phyloP scores from a whole-genome alignment of 1,139 yeast genomes.

The Maudiozyma humilis region DNA sequence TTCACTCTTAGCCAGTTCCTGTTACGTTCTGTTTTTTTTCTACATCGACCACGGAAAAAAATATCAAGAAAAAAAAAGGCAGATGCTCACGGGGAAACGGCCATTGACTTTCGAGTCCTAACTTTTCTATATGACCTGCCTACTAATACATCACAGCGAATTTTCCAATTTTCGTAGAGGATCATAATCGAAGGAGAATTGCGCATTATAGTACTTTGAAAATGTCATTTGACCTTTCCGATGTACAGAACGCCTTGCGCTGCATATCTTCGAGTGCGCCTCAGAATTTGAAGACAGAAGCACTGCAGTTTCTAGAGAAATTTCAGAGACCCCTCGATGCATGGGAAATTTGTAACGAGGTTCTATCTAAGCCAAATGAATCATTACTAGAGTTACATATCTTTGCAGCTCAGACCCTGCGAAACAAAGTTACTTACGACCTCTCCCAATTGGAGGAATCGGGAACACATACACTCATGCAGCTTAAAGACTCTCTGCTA shows the following conservation, averaged over 20 bases:
- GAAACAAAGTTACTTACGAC: slow-evolving; percentile 80
- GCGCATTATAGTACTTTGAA: neutral
- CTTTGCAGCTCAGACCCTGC: slow-evolving; percentile 84
- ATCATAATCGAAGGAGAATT: too few relatives aligned
- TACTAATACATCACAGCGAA: too few relatives aligned
- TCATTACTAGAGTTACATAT: slow-evolving; percentile 48
- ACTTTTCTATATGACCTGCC: too few relatives aligned
- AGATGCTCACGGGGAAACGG: too few relatives aligned
- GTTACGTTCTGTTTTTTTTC: neutral
- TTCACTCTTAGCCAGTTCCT: neutral
- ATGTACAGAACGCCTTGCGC: slow-evolving; percentile 23
- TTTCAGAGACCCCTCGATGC: slow-evolving; percentile 77
- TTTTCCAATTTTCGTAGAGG: too few relatives aligned
- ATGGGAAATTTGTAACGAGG: slow-evolving; percentile 44
- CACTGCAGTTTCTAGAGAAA: slow-evolving; percentile 49
- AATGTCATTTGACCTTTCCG: slow-evolving; percentile 19
- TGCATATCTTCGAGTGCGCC: slow-evolving; percentile 26
- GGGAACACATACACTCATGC: slow-evolving; percentile 42
- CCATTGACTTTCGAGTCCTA: too few relatives aligned
- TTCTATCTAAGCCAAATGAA: slow-evolving; percentile 22
- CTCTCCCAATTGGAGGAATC: slow-evolving; percentile 56
- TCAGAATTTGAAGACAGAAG: slow-evolving; percentile 26
- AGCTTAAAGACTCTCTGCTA: slow-evolving; percentile 37
- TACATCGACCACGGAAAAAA: too few relatives aligned
- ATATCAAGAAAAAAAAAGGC: too few relatives aligned